Percentiles rank a stretch among this genome's conserved stretches.
phyloP scores from a whole-genome alignment of 345 rosid species.

The Salix exigua region DNA sequence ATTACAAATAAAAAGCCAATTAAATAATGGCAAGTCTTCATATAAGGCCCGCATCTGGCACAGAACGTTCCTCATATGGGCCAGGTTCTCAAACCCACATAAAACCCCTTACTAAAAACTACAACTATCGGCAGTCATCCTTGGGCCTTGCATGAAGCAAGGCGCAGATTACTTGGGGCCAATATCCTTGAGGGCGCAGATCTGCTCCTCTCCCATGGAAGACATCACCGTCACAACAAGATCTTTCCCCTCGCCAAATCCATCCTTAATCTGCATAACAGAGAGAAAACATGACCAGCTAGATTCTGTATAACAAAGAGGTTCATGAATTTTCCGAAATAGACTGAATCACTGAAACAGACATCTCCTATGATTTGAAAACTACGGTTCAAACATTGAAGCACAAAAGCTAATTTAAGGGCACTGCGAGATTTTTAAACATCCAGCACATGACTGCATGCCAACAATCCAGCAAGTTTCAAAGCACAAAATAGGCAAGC shows the following conservation, averaged over 20 bases:
- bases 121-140: slow-evolving; percentile 12
- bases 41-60: slow-evolving; percentile 7
- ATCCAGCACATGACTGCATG: background rate
- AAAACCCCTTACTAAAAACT: slow-evolving; percentile 6
- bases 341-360: background rate
- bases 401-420: background rate
- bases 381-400: background rate
- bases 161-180: slow-evolving; percentile 16
- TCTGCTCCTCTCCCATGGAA: slow-evolving; percentile 38
- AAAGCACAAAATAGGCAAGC: background rate
- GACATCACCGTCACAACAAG: slow-evolving; percentile 32
- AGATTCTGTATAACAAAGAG: background rate
- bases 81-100: slow-evolving; percentile 3
- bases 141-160: background rate
- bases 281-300: background rate
- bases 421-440: background rate
- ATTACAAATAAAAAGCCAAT: slow-evolving; percentile 7
- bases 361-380: background rate
- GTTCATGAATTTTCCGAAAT: background rate
- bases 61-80: background rate
- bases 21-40: slow-evolving; percentile 6
- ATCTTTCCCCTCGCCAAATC: slow-evolving; percentile 28
- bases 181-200: slow-evolving; percentile 30
- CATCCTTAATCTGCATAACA: slow-evolving; percentile 24
- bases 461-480: background rate